A percentile compares a stretch with the other conserved stretches of the same genome.
Conservation (phyloP, 192 early-diverging fungal species). For the Coemansia erecta region DNA sequence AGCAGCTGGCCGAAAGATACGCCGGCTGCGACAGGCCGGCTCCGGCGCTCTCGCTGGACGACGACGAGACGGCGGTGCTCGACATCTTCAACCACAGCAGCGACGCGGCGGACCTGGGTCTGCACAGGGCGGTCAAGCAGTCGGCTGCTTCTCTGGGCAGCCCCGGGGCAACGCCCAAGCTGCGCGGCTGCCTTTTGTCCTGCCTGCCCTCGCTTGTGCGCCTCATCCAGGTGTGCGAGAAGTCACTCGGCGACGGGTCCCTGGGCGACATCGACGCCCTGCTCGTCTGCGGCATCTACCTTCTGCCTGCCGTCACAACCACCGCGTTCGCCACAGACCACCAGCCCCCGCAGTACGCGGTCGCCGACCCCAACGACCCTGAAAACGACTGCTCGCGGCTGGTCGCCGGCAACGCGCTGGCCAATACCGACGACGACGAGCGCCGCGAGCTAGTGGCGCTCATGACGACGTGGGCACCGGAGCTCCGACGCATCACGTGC, state of each 20-base stretch:
- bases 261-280: constrained; percentile 67
- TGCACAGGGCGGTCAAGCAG: constrained; percentile 50
- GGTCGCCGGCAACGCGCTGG: constrained; percentile 22
- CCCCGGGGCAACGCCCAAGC: neutral
- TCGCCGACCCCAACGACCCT: constrained; percentile 2
- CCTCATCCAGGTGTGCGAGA: constrained; percentile 70
- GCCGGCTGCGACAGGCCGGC: constrained; percentile 1
- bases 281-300: constrained; percentile 62
- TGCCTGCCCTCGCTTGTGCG: constrained; percentile 68
- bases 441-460: constrained; percentile 25
- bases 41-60: constrained; percentile 30
- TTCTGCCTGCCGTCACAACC: constrained; percentile 20
- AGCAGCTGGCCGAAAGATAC: constrained; percentile 29
- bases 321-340: constrained; percentile 42
- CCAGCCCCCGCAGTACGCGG: neutral
- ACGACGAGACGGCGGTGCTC: constrained; percentile 29
- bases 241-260: constrained; percentile 52
- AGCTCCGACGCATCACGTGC: constrained; percentile 31
- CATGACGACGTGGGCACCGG: constrained; percentile 15
- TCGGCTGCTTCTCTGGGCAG: neutral
- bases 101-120: constrained; percentile 22
- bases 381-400: constrained; percentile 16
- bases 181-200: constrained; percentile 47
- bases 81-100: constrained; percentile 42
- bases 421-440: constrained; percentile 36